These are phyloP conservation scores for Ascocoryne sarcoides DNA, from an alignment of 2,329 filamentous ascomycete species.

Conservation along the genomic window DNA sequence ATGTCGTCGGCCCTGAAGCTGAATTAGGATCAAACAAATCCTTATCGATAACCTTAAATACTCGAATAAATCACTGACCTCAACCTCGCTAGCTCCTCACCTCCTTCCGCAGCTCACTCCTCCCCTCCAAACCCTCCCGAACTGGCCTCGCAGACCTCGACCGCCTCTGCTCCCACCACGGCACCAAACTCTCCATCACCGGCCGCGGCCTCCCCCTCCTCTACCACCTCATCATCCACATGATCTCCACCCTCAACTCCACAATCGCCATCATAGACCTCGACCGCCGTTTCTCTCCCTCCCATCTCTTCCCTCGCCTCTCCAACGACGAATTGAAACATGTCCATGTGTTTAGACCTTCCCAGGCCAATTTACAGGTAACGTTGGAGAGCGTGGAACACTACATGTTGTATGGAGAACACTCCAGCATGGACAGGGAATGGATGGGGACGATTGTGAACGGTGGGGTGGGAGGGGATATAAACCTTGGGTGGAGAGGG, in stretches of 20 bases:
- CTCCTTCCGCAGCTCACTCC: constrained; percentile 7
- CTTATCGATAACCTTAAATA: constrained; percentile 16
- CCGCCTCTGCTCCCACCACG: constrained; percentile 37
- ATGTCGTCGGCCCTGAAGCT: background rate
- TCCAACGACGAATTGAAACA: constrained; percentile 16
- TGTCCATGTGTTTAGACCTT: constrained; percentile 24
- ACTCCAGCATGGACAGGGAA: constrained; percentile 21
- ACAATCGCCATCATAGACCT: constrained; percentile 45
- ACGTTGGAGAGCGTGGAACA: constrained; percentile 20
- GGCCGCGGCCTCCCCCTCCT: constrained; percentile 47
- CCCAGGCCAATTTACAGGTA: constrained; percentile 10
- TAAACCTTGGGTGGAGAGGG: constrained; percentile 23
- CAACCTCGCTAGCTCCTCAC: constrained; percentile 13
- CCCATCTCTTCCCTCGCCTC: constrained; percentile 13
- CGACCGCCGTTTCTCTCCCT: constrained; percentile 46
- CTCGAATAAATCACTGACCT: background rate
- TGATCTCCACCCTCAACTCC: constrained; percentile 37
- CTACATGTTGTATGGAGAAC: constrained; percentile 25
- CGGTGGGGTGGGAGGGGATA: constrained; percentile 16
- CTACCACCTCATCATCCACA: constrained; percentile 44
- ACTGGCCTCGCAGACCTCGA: constrained; percentile 37
- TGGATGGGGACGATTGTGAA: constrained; percentile 24
- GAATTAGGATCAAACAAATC: background rate
- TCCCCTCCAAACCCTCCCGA: constrained; percentile 1
- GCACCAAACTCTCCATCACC: constrained; percentile 42